Conservation (phyloP, 2,329 filamentous ascomycete genomes). For the Penicillium sp. region DNA sequence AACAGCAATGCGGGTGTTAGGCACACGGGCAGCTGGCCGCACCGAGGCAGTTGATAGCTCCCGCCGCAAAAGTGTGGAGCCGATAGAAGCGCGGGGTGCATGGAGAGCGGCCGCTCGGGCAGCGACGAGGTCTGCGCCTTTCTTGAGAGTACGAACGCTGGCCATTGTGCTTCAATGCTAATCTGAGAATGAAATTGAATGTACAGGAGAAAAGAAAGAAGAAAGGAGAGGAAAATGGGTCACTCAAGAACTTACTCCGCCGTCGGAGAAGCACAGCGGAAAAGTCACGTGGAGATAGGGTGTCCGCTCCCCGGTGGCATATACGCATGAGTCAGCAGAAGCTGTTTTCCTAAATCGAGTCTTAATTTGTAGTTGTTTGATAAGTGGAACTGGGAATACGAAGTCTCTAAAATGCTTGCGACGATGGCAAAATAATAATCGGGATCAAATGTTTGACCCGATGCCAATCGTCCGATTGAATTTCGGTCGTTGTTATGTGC, state of each 20-base stretch:
- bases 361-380: not conserved
- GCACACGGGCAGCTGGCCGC: constrained; percentile 23
- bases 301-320: not conserved
- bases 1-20: constrained; percentile 11
- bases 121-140: constrained; percentile 32
- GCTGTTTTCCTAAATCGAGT: constrained; percentile 15
- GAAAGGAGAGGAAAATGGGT: constrained; percentile 13
- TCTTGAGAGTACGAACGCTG: constrained; percentile 30
- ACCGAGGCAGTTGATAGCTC: constrained; percentile 30
- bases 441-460: not conserved
- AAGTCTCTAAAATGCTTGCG: not conserved
- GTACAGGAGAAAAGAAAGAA: constrained; percentile 10
- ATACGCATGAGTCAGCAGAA: constrained; percentile 12
- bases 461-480: constrained; percentile 3
- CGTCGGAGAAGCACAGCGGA: constrained; percentile 27
- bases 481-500: constrained; percentile 8
- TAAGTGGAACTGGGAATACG: not conserved
- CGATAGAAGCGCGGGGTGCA: constrained; percentile 32
- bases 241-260: constrained; percentile 12
- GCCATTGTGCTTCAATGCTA: constrained; percentile 28
- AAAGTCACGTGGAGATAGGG: constrained; percentile 44
- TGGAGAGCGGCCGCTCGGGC: constrained; percentile 26
- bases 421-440: not conserved
- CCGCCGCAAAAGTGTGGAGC: constrained; percentile 29
- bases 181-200: constrained; percentile 11